Conservation (phyloP, 2,329 filamentous ascomycete species). For the Macrophomina phaseolina region DNA sequence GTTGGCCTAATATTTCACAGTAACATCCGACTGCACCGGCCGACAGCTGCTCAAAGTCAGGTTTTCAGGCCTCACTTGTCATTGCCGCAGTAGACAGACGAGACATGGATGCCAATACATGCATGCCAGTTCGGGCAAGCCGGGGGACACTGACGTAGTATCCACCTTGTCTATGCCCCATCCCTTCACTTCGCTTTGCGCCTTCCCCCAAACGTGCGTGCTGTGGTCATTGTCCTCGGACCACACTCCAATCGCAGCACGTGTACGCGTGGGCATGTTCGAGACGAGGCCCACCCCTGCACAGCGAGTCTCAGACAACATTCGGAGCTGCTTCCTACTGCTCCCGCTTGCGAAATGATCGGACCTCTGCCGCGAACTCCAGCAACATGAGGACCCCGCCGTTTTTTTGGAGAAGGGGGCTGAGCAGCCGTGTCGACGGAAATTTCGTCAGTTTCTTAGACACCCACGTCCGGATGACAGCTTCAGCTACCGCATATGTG, state of each 20-base stretch:
- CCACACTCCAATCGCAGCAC: background rate
- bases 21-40: background rate
- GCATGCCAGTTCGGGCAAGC: background rate
- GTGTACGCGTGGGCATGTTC: background rate
- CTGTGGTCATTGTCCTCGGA: background rate
- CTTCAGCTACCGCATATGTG: too few species aligned
- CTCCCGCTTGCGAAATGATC: too few species aligned
- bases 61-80: background rate
- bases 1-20: conserved; percentile 2
- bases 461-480: too few species aligned
- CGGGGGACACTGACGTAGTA: background rate
- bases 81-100: background rate
- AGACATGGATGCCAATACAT: background rate
- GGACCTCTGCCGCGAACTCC: too few species aligned
- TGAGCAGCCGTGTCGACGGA: too few species aligned
- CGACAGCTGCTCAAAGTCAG: background rate
- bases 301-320: background rate
- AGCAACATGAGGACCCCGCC: too few species aligned
- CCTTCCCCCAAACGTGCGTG: background rate
- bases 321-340: background rate
- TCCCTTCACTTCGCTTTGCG: background rate
- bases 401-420: too few species aligned
- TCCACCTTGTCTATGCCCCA: background rate
- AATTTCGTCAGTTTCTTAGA: too few species aligned
- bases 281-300: background rate